A percentile compares a stretch with the other conserved stretches of the same genome.
These are phyloP conservation scores for Starmerella tilneyi DNA, from an alignment of 805 yeast genomes.

Conservation along the genomic window DNA sequence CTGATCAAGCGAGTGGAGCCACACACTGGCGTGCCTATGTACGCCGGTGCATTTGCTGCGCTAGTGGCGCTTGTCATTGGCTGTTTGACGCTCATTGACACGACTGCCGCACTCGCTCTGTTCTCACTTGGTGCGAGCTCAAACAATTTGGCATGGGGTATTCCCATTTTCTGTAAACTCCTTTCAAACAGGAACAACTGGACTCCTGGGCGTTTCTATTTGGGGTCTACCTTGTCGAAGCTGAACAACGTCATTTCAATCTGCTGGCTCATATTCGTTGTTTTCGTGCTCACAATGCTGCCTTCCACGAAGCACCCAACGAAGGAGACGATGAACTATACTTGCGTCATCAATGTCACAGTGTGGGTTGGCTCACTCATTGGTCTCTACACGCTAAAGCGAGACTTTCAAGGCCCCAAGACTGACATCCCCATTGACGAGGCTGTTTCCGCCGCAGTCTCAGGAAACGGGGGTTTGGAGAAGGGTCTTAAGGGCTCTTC, in stretches of 20 bases:
- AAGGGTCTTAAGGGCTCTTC: too few relatives aligned
- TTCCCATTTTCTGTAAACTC: slow-evolving; percentile 43
- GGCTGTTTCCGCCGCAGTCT: too few relatives aligned
- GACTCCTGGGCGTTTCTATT: slow-evolving; percentile 55
- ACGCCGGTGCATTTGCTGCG: slow-evolving; percentile 51
- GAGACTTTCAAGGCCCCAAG: too few relatives aligned
- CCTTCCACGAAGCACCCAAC: slow-evolving; percentile 38
- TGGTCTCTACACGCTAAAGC: too few relatives aligned
- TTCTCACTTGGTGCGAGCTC: slow-evolving; percentile 56
- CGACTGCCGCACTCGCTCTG: slow-evolving; percentile 53
- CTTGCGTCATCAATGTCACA: slow-evolving; percentile 52
- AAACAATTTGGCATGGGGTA: slow-evolving; percentile 52
- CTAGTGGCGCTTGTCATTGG: slow-evolving; percentile 43
- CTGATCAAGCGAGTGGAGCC: slow-evolving; percentile 48
- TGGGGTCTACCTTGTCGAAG: slow-evolving; percentile 43
- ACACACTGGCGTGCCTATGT: slow-evolving; percentile 49
- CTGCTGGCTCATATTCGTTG: slow-evolving; percentile 43
- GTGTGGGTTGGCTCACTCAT: slow-evolving; percentile 49
- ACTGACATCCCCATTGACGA: too few relatives aligned
- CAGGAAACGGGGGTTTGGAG: too few relatives aligned
- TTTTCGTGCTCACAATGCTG: slow-evolving; percentile 47
- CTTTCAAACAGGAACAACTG: slow-evolving; percentile 31
- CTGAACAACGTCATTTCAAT: slow-evolving; percentile 40
- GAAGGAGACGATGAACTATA: slow-evolving; percentile 51
- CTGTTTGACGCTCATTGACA: slow-evolving; percentile 45